Evolutionary conservation across 202 grass and related monocot genomes (phyloP), one percentile per base, ranked within the genome.

Genomic region (Dendrocalamus latiflorus): DNA sequence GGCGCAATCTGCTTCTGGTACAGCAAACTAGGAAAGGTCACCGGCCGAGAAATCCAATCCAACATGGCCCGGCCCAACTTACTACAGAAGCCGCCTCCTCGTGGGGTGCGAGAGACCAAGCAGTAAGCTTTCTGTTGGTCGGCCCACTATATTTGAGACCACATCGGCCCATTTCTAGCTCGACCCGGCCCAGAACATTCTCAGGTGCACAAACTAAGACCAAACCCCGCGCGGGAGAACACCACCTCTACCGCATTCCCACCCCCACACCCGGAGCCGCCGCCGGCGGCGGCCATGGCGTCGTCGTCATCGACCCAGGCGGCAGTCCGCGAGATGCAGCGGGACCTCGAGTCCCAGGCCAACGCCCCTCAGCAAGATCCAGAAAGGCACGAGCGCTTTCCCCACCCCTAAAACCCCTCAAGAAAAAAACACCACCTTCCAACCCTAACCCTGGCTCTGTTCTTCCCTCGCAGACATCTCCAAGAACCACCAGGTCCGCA

Each of bases 401-500:
- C 25, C 60, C 55, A 20, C 12, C 25, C 13, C 6, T 33, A 42
- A 3, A 20, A 53, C n/a, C 65, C 47, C 57, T 56, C 12, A 6
- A 26, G n/a, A 42, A 7, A 3, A n/a, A 16, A 62, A 16, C 5
- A 43, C 38, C 85, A 57, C 84, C 48, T 38, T 33, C 38, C 25
- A 85, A 82, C 33, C 43, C 86, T 85, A 89, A 17, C 59, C 83
- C 66, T 50, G 73, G 41, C 38, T 54, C 13, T 62, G 64, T 58
- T 43, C 55, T 62, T 37, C 65, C 72, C 58, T 62, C 36, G 63
- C 89, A 99, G 97, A 99, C 62, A 89, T 99, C 81, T 75, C 91
- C 5, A 96, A 99, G 93, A 96, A 99, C 71, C 97, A 99, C 81
- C 91, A 99, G 89, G 89, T 99, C 17, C 86, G 93, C 83, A 99